Base-by-base conservation (phyloP, 1,284 basidiomycete species). In the Trametes sp. region DNA sequence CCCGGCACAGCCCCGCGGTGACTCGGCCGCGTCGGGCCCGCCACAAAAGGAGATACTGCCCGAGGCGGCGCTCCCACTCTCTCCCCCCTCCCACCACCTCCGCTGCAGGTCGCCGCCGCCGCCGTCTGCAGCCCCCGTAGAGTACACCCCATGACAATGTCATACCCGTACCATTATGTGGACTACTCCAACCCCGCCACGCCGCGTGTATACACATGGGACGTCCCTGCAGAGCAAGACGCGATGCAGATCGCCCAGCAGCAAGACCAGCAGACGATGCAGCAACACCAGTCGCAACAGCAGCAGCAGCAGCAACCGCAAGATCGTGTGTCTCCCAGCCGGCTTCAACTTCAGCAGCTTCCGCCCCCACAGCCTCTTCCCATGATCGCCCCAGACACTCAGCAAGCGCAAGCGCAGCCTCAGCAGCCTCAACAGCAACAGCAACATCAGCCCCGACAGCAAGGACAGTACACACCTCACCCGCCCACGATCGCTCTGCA, bases 131-230 rank as follows among this genome's bases (percentile, higher is more conserved):
- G 31, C 46, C 31, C 53, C 48, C 48, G 53, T 60, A 53, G 54
- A 41, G 56, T 60, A 54, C 42, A 45, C 54, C n/a, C 26, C 41
- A 33, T 64, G 66, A 67, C 65, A 67, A 71, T 71, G 70, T 63
- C 70, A 67, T 67, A 62, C 64, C 57, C 63, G 44, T 70, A 63
- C 61, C 65, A 67, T 35, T 69, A 64, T 60, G 62, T 67, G 63
- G 65, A 69, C 61, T 67, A 67, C 54, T 69, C 68, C n/a, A 67
- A 66, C 42, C 66, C 70, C 14, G 42, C 65, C 48, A 71, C 70
- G 8, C 70, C 70, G 50, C 66, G 66, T 65, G 65, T 70, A 51
- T 71, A 66, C 61, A 41, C 66, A 28, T 71, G 70, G 70, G 70
- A 69, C 26, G 59, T 66, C 48, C 53, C 63, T 9, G 49, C 66